Conservation (phyloP, 352 stramenopile species). For the Elongisporangium prolatum region DNA sequence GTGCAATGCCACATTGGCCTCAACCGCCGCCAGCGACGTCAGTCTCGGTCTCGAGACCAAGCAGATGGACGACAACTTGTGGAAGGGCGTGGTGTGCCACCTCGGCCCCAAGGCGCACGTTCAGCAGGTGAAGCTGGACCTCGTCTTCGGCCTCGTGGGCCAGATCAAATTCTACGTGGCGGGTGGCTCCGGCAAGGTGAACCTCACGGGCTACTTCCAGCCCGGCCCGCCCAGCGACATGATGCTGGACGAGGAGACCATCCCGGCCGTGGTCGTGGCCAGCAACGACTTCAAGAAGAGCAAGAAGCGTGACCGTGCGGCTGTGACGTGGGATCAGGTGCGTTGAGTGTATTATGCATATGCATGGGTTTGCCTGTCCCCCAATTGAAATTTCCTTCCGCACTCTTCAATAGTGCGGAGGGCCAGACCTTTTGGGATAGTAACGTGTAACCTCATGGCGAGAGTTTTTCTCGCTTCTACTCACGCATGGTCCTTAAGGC, state of each 20-base stretch:
- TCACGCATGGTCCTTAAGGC: constrained; percentile 89
- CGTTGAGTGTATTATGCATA: constrained; percentile 14
- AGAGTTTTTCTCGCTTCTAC: constrained; percentile 81
- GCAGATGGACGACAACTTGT: constrained; percentile 55
- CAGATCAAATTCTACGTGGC: constrained; percentile 78
- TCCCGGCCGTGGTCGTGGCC: constrained; percentile 6
- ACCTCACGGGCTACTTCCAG: constrained; percentile 84
- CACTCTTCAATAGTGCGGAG: constrained; percentile 42
- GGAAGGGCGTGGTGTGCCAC: constrained; percentile 66
- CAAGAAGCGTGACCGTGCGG: constrained; percentile 60
- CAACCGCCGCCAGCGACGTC: constrained; percentile 17
- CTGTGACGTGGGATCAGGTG: constrained; percentile 59
- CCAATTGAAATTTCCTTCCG: constrained; percentile 72
- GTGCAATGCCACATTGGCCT: constrained; percentile 37
- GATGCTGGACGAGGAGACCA: constrained; percentile 21
- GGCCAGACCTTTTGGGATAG: constrained; percentile 87
- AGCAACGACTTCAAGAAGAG: constrained; percentile 28
- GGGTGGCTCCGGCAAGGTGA: constrained; percentile 51
- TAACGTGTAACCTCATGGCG: constrained; percentile 59
- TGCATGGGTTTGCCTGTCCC: constrained; percentile 16
- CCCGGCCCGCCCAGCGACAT: constrained; percentile 36
- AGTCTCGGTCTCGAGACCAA: constrained; percentile 56
- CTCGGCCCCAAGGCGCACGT: constrained; percentile 35
- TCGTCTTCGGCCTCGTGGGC: constrained; percentile 52
- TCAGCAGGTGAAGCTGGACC: constrained; percentile 72